phyloP scores from a whole-genome alignment of 441 rosid species.

The Mallotus japonicus region DNA sequence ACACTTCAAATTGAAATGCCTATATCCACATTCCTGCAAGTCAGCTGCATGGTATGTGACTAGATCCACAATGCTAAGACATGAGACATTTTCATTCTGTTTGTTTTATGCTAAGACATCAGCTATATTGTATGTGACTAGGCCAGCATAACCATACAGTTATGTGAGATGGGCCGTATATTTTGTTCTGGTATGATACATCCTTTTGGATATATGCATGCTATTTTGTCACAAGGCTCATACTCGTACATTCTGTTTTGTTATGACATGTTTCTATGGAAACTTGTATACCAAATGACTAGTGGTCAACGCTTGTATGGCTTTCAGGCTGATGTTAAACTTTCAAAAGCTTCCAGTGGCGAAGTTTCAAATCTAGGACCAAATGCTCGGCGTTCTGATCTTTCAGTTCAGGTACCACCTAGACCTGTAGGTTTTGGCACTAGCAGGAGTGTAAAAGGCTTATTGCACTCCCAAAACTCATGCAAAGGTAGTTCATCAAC shows the following conservation, averaged over 20 bases:
- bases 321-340: conserved; percentile 41
- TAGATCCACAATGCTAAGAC: neutral
- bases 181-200: neutral
- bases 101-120: too few species aligned
- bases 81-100: neutral
- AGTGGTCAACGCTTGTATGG: conserved; percentile 5
- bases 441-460: conserved; percentile 48
- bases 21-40: neutral
- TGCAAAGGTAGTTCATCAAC: conserved; percentile 52
- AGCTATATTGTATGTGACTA: too few species aligned
- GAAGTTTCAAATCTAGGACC: conserved; percentile 46
- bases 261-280: conserved; percentile 4
- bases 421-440: conserved; percentile 49
- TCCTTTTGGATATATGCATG: neutral
- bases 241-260: neutral
- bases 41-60: neutral
- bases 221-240: neutral
- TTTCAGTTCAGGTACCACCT: conserved; percentile 78
- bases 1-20: neutral
- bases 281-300: conserved; percentile 9
- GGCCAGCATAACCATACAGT: neutral
- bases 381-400: conserved; percentile 50
- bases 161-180: neutral
- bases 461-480: conserved; percentile 54
- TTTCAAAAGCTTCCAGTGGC: conserved; percentile 35